Conservation (phyloP, 768 basidiomycete genomes). For the Lactarius indigo region DNA sequence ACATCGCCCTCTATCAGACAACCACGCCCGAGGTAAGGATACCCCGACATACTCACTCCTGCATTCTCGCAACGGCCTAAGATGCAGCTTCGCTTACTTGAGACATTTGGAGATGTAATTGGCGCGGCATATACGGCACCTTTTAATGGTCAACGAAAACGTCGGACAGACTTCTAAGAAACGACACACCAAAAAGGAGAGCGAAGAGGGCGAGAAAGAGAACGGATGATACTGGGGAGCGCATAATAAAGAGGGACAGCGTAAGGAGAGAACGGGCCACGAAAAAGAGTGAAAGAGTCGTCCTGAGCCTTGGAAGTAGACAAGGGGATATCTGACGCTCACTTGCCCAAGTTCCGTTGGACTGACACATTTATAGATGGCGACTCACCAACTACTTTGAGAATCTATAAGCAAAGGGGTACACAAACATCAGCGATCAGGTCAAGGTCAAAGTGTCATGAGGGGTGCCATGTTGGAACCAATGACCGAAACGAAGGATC, state of each 20-base stretch:
- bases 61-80: no score
- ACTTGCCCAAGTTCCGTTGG: background rate
- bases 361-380: background rate
- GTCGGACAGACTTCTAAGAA: background rate
- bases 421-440: background rate
- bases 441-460: background rate
- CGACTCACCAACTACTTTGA: no score
- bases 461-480: background rate
- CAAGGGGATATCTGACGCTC: background rate
- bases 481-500: background rate
- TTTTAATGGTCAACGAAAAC: background rate
- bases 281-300: background rate
- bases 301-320: background rate
- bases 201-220: background rate
- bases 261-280: background rate
- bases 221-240: background rate
- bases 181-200: background rate
- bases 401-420: background rate
- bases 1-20: background rate
- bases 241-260: background rate
- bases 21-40: background rate
- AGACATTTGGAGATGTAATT: background rate
- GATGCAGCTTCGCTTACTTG: background rate
- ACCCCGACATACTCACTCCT: background rate
- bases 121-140: slow-evolving; percentile 1